Evolutionary conservation across 768 basidiomycete genomes (phyloP).

Genomic region (Tephrocybe rancida): DNA sequence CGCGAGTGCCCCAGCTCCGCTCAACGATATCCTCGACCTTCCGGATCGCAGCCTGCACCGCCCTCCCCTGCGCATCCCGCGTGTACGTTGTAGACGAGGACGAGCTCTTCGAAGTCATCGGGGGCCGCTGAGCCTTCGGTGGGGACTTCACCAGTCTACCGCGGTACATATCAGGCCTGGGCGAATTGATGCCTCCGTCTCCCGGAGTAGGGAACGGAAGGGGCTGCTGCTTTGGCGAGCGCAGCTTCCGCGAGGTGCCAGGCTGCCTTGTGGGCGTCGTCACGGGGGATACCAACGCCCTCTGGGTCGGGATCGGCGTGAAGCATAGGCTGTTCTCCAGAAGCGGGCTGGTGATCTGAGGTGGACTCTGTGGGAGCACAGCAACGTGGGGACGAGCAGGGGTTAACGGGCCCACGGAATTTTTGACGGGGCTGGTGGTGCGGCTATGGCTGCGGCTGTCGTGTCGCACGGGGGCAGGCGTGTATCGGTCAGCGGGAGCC

Average conservation of each 20-base stretch:
- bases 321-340: conserved; percentile 62
- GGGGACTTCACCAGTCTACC: conserved; percentile 8
- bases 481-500: conserved; percentile 37
- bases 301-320: conserved; percentile 27
- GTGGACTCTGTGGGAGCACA: conserved; percentile 55
- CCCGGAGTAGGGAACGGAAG: conserved; percentile 7
- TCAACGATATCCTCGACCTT: conserved; percentile 39
- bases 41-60: conserved; percentile 26
- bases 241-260: background rate
- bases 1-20: conserved; percentile 34
- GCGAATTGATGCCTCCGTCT: conserved; percentile 13
- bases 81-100: conserved; percentile 5
- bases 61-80: conserved; percentile 9
- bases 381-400: conserved; percentile 8
- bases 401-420: background rate
- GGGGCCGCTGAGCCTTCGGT: conserved; percentile 5
- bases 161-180: conserved; percentile 14
- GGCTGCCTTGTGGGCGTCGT: background rate
- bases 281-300: background rate
- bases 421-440: conserved; percentile 17
- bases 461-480: conserved; percentile 35
- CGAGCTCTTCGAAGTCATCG: conserved; percentile 6
- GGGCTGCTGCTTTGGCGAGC: conserved; percentile 1
- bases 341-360: conserved; percentile 56
- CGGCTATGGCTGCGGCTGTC: conserved; percentile 27